Base-by-base conservation (phyloP, 225 moss, liverwort and hornwort species). In the Bryum argenteum region DNA sequence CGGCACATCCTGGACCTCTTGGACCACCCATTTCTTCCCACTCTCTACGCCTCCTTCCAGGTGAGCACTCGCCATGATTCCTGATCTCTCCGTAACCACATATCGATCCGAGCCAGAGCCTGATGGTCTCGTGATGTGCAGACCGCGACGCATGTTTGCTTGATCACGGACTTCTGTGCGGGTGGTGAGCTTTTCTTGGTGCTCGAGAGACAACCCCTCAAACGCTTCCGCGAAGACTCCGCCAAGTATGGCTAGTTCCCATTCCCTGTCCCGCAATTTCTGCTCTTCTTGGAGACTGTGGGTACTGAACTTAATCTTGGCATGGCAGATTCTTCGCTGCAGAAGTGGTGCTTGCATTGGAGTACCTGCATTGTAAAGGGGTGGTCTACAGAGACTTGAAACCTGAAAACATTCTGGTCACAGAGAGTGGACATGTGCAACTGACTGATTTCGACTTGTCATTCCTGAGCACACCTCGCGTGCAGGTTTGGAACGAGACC, bases 1-100 rank as follows among this genome's bases (percentile, higher is more conserved):
- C 75, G 96, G 50, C 91, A 92, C 71, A 94, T 97, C 65, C 66
- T 97, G 78, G 96, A 93, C 21, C 77, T 87, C 77, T 75, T 97
- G 85, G 96, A 97, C 68, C 96, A 97, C 81, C 96, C 96, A 53
- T 97, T 97, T 66, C 80, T 97, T 60, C 96, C 96, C 58, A 94
- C 96, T 19, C 75, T 97, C 44, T 97, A 90, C 58, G 90, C 93
- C 12, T 97, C 93, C 17, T 97, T 97, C 66, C 91, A 95, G 92
- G 95, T 95, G 40, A 24, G 8, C 15, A 37, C 37, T 33, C 33
- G 33, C 33, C 33, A 8, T 59, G 17, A 48, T 1, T 12, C 38
- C 58, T 58, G 50, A 50, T 22, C 50, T 9, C 50, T 10, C 1
- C 8, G 26, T 7, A 24, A 18, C 38, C 58, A 37, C 65, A 10